These are phyloP conservation scores for Sphaerulina populicola DNA, from an alignment of 2,329 filamentous ascomycete species.

Conservation along the genomic window DNA sequence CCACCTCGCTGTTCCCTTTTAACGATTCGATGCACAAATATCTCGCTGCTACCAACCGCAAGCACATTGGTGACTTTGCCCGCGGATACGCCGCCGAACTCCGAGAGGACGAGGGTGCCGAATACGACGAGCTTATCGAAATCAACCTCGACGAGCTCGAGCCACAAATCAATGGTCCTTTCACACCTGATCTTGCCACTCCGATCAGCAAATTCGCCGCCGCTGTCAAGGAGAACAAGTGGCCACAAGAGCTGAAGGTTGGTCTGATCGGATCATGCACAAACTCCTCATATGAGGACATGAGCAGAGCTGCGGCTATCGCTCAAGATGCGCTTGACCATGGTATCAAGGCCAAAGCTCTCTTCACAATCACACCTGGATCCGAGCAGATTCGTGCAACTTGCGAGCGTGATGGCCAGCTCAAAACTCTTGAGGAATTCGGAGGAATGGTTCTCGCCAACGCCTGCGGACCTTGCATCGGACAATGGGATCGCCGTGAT, in stretches of 20 bases:
- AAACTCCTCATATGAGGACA: constrained; percentile 82
- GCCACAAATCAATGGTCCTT: constrained; percentile 97
- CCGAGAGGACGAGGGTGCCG: constrained; percentile 74
- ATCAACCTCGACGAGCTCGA: constrained; percentile 92
- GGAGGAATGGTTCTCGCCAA: constrained; percentile 92
- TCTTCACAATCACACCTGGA: constrained; percentile 92
- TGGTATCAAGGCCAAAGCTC: constrained; percentile 84
- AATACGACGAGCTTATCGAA: constrained; percentile 94
- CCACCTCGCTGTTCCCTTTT: constrained; percentile 93
- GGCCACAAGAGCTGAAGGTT: constrained; percentile 94
- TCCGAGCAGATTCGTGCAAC: constrained; percentile 95
- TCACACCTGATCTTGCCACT: constrained; percentile 95
- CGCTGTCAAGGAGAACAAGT: constrained; percentile 86
- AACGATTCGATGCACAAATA: constrained; percentile 98
- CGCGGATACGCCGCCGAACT: constrained; percentile 78
- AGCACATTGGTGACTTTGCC: constrained; percentile 82
- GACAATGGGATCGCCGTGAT: constrained; percentile 69
- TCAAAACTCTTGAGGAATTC: constrained; percentile 92
- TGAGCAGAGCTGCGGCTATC: constrained; percentile 87
- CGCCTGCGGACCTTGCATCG: constrained; percentile 83
- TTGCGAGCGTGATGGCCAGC: constrained; percentile 53
- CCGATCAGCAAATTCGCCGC: constrained; percentile 97
- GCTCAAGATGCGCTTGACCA: constrained; percentile 84
- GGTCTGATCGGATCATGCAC: constrained; percentile 98
- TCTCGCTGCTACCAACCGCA: constrained; percentile 80